Percentiles rank a stretch among this genome's conserved stretches.
Conservation (phyloP, 306 rosid genomes). For the Astragalus membranaceus region DNA sequence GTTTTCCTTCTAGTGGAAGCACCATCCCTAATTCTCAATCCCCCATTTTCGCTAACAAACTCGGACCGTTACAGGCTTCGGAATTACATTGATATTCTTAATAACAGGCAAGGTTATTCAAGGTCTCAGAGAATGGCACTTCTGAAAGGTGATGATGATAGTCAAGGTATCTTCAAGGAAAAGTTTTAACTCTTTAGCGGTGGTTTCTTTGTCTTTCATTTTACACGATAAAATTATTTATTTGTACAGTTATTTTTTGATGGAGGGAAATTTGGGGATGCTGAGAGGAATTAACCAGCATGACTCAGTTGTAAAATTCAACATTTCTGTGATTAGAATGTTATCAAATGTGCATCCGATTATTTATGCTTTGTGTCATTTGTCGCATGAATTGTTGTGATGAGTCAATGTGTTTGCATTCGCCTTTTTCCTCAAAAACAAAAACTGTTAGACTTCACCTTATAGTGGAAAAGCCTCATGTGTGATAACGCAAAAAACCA, state of each 20-base stretch:
- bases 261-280: conserved; percentile 52
- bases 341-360: conserved; percentile 38
- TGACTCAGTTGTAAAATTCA: conserved; percentile 26
- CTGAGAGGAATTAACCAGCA: conserved; percentile 26
- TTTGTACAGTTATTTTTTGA: conserved; percentile 84
- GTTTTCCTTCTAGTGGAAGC: conserved; percentile 86
- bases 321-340: conserved; percentile 42
- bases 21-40: conserved; percentile 85
- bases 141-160: conserved; percentile 57
- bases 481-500: no score
- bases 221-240: conserved; percentile 38
- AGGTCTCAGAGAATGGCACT: conserved; percentile 72
- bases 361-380: conserved; percentile 2
- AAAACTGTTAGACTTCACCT: no score
- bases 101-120: conserved; percentile 70
- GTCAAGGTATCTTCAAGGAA: conserved; percentile 42
- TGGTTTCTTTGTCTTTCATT: conserved; percentile 22
- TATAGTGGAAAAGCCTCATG: no score
- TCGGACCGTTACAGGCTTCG: conserved; percentile 84
- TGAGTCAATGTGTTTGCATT: not conserved
- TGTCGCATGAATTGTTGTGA: not conserved
- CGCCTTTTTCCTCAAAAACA: no score
- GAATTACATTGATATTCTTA: conserved; percentile 65
- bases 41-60: conserved; percentile 81
- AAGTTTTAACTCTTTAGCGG: conserved; percentile 25